Evolutionary conservation across 495 filamentous ascomycete species (phyloP), one percentile per base, ranked within the genome.

Genomic region (Podospora tetraspora): DNA sequence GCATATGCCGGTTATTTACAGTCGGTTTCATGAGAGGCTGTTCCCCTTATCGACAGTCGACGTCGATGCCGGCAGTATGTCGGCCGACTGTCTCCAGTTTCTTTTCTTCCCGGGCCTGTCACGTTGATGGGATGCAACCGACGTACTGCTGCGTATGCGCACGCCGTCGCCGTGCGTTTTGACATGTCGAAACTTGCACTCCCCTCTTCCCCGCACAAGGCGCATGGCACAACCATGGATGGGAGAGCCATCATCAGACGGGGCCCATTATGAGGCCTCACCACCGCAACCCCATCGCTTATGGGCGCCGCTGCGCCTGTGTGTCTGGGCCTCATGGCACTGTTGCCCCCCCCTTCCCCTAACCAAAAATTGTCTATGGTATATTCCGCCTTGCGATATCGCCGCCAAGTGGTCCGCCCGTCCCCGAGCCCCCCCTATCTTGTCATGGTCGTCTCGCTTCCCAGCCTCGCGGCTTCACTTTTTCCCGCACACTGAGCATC

Each of bases 41-140:
- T 12, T 52, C 37, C 16, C 37, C 34, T 16, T 52, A 52, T 52
- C 37, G 34, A 37, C 11, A 37, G 34, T 52, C 37, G 19, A 52
- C n/a, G 29, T 22, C 27, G 13, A 60, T 43, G 57, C 64, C 64
- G 64, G 64, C 64, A 66, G 64, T 66, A 66, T 66, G 64, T 66
- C 64, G 64, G 64, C 52, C 57, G 63, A 22, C 30, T 37, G 24
- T 16, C 21, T 63, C 62, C 24, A 23, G 24, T 37, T 4, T 37
- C 52, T 23, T 21, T 57, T 12, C 64, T 30, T 25, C 5, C 64
- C 27, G 21, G 12, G 11, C 37, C 22, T 64, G 30, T 25, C 52
- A 66, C 21, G 34, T 56, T n/a, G 24, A 43, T 43, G 3, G 32
- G 32, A 30, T 29, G 22, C 57, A 65, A 65, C 63, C 63, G 63